Conservation (phyloP, 306 rosid genomes). For the Phaseolus lunatus region DNA sequence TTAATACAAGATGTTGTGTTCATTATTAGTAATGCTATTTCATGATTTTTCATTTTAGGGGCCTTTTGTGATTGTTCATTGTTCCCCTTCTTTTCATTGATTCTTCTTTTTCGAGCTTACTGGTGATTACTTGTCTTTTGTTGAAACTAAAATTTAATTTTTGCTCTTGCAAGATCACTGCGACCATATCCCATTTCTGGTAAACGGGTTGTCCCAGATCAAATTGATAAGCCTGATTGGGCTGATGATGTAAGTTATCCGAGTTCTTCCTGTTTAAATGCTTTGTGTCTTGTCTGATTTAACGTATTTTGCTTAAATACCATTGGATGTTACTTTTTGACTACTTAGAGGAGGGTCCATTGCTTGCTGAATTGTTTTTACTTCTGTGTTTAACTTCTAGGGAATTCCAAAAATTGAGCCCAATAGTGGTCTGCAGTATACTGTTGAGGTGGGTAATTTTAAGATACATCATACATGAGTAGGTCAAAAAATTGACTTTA, state of each 20-base stretch:
- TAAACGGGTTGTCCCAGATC: slow-evolving; percentile 66
- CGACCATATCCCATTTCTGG: slow-evolving; percentile 87
- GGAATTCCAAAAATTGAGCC: slow-evolving; percentile 91
- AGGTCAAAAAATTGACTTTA: background rate
- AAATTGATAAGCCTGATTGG: slow-evolving; percentile 88
- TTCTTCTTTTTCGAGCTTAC: background rate
- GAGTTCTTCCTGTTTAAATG: slow-evolving; percentile 15
- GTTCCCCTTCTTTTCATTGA: background rate
- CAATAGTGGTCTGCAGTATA: slow-evolving; percentile 74
- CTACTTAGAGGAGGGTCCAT: slow-evolving; percentile 24
- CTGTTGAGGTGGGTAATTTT: slow-evolving; percentile 71
- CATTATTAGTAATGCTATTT: slow-evolving; percentile 16
- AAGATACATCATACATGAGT: slow-evolving; percentile 29
- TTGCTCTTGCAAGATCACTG: slow-evolving; percentile 61
- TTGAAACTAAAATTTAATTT: slow-evolving; percentile 34
- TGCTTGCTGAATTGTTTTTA: slow-evolving; percentile 36
- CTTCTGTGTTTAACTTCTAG: slow-evolving; percentile 48
- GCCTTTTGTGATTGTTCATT: background rate
- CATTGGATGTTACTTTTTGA: slow-evolving; percentile 24
- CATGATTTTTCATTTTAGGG: background rate
- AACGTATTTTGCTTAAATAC: slow-evolving; percentile 9
- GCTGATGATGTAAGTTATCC: slow-evolving; percentile 79
- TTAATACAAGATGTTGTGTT: slow-evolving; percentile 8
- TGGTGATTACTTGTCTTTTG: slow-evolving; percentile 8
- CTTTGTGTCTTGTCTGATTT: slow-evolving; percentile 27